Percentiles rank a stretch among this genome's conserved stretches.
These are phyloP conservation scores for Bretziella fagacearum DNA, from an alignment of 2,329 filamentous ascomycete genomes.

Conservation along the genomic window DNA sequence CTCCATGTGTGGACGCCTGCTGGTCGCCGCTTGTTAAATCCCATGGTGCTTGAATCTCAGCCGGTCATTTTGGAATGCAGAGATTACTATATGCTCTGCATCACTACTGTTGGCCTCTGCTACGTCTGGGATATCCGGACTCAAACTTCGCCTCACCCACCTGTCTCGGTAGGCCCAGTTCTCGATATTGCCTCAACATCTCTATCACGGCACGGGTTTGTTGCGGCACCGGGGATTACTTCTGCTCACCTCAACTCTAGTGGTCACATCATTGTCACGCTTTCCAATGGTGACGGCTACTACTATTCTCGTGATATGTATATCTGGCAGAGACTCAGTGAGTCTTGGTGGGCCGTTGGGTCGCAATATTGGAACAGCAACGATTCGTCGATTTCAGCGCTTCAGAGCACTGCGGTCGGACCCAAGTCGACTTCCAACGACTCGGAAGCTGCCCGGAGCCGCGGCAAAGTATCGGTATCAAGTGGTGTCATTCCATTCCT, in stretches of 20 bases:
- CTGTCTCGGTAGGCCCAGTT: conserved; percentile 73
- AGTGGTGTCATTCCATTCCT: conserved; percentile 85
- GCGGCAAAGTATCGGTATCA: conserved; percentile 43
- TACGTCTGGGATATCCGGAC: conserved; percentile 87
- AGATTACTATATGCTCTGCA: conserved; percentile 74
- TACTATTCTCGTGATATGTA: conserved; percentile 74
- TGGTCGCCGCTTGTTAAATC: conserved; percentile 68
- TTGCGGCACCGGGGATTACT: conserved; percentile 66
- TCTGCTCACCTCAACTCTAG: conserved; percentile 81
- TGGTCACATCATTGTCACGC: conserved; percentile 71
- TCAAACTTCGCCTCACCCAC: conserved; percentile 71
- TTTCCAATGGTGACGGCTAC: conserved; percentile 90
- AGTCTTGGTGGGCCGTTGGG: conserved; percentile 94
- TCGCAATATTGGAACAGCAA: conserved; percentile 99
- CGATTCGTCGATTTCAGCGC: conserved; percentile 68
- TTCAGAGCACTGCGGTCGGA: conserved; percentile 55
- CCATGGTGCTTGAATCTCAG: conserved; percentile 76
- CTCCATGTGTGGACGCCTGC: conserved; percentile 86
- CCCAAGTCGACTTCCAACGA: conserved; percentile 26
- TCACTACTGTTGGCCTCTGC: conserved; percentile 74
- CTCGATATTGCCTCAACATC: conserved; percentile 72
- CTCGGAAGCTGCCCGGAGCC: conserved; percentile 29
- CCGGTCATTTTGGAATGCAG: conserved; percentile 86
- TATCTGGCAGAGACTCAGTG: conserved; percentile 87
- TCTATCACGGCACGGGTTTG: conserved; percentile 57